A percentile compares a stretch with the other conserved stretches of the same genome.
Conservation (phyloP, 495 filamentous ascomycete species). For the Penicillium antarcticum region DNA sequence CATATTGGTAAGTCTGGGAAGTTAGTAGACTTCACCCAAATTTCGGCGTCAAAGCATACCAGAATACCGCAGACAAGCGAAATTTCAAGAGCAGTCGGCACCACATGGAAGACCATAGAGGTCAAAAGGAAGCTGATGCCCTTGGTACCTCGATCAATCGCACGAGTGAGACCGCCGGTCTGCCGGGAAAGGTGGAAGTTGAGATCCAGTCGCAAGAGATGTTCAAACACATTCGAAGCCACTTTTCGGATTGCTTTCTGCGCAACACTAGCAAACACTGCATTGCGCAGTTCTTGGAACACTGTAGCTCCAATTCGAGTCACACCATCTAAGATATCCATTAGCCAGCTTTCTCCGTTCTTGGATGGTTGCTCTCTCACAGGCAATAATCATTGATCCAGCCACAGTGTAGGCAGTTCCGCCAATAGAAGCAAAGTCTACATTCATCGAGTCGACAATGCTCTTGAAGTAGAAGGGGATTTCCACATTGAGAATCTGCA, state of each 20-base stretch:
- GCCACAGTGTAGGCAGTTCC: constrained; percentile 87
- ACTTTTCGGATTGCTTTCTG: constrained; percentile 94
- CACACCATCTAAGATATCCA: constrained; percentile 61
- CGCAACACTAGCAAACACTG: constrained; percentile 92
- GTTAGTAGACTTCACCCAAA: constrained; percentile 5
- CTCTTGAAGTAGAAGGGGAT: constrained; percentile 98
- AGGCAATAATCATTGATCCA: constrained; percentile 87
- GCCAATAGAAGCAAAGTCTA: constrained; percentile 78
- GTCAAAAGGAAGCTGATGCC: constrained; percentile 95
- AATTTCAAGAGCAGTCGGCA: constrained; percentile 92
- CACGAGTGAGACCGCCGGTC: constrained; percentile 89
- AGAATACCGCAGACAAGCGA: constrained; percentile 90
- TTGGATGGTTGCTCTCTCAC: constrained; percentile 36
- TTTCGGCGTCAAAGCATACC: constrained; percentile 32
- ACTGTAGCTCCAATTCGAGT: constrained; percentile 83
- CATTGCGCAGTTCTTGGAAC: constrained; percentile 90
- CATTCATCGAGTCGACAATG: constrained; percentile 96
- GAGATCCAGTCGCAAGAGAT: constrained; percentile 82
- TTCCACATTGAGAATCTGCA: constrained; percentile 85
- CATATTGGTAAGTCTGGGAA: constrained; percentile 86
- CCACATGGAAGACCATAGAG: constrained; percentile 97
- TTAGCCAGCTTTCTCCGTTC: constrained; percentile 1
- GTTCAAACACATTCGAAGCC: constrained; percentile 87
- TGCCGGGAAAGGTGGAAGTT: constrained; percentile 92
- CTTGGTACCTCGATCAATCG: constrained; percentile 95